Conservation (phyloP, 148 eudicot genomes). For the Chenopodium suecicum region DNA sequence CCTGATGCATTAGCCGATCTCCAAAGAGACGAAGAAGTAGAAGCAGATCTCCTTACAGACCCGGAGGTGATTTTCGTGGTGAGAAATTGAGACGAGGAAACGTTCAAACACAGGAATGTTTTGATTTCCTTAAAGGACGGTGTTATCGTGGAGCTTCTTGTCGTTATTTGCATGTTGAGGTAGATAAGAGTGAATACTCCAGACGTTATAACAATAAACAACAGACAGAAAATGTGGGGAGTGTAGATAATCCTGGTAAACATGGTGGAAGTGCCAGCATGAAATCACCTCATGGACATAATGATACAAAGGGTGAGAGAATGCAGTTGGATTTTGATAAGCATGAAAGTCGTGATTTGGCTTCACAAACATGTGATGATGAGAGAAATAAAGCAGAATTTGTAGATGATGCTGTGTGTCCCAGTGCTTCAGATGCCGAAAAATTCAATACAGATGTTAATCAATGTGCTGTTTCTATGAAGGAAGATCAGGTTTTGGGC, state of each 20-base stretch:
- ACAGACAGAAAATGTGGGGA: conserved; percentile 30
- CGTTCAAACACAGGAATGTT: conserved; percentile 47
- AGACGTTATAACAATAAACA: conserved; percentile 48
- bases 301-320: conserved; percentile 38
- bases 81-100: conserved; percentile 53
- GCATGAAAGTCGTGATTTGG: conserved; percentile 29
- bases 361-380: conserved; percentile 25
- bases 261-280: conserved; percentile 32
- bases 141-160: conserved; percentile 87
- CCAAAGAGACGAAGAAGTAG: conserved; percentile 79
- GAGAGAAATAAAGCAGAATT: conserved; percentile 26
- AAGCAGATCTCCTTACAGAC: conserved; percentile 73
- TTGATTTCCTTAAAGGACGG: conserved; percentile 67
- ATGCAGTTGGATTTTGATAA: conserved; percentile 20
- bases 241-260: conserved; percentile 35
- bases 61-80: conserved; percentile 41
- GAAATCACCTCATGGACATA: conserved; percentile 29
- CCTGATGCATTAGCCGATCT: conserved; percentile 57
- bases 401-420: conserved; percentile 20
- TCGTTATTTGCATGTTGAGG: conserved; percentile 64
- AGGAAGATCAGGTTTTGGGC: conserved; percentile 26
- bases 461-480: conserved; percentile 29
- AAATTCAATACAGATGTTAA: conserved; percentile 19
- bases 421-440: conserved; percentile 29
- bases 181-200: conserved; percentile 43